Evolutionary conservation across 2,329 filamentous ascomycete species (phyloP).

Genomic region (Dactylonectria estremocensis): DNA sequence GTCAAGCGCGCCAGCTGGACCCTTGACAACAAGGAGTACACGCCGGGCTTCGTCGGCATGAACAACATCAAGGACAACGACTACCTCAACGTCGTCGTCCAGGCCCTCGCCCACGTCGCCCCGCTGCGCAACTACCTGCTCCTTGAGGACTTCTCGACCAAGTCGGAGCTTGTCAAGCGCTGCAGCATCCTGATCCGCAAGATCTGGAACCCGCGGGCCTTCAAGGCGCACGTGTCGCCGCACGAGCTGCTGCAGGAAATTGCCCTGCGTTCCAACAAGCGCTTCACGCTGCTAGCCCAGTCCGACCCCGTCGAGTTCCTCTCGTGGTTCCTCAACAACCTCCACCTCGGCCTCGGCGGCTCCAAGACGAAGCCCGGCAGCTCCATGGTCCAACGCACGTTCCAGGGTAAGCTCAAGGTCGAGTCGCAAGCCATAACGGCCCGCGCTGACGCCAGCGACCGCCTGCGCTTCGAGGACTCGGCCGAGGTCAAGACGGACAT

Average conservation of each 20-base stretch:
- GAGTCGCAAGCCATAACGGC: conserved; percentile 96
- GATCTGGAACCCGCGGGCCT: conserved; percentile 97
- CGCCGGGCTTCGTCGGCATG: conserved; percentile 96
- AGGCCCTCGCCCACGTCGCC: conserved; percentile 90
- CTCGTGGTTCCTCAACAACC: conserved; percentile 96
- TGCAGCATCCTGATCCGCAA: conserved; percentile 94
- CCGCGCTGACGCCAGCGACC: conserved; percentile 88
- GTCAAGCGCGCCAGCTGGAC: conserved; percentile 77
- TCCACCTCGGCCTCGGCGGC: conserved; percentile 92
- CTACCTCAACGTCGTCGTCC: conserved; percentile 96
- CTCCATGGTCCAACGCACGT: conserved; percentile 91
- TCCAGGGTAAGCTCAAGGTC: conserved; percentile 92
- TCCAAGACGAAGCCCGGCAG: conserved; percentile 87
- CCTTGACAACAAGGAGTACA: conserved; percentile 86
- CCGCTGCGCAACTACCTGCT: conserved; percentile 94
- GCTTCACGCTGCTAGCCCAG: conserved; percentile 90
- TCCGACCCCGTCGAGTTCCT: conserved; percentile 97
- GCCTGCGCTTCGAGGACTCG: conserved; percentile 93
- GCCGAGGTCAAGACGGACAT: conserved; percentile 83
- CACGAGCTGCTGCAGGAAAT: conserved; percentile 98
- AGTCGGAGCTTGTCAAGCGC: conserved; percentile 85
- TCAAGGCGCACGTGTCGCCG: conserved; percentile 96
- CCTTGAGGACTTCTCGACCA: conserved; percentile 83
- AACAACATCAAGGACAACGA: conserved; percentile 99
- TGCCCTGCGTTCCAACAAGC: conserved; percentile 89